phyloP scores from a whole-genome alignment of 306 rosid species.

The Quercus ilex region DNA sequence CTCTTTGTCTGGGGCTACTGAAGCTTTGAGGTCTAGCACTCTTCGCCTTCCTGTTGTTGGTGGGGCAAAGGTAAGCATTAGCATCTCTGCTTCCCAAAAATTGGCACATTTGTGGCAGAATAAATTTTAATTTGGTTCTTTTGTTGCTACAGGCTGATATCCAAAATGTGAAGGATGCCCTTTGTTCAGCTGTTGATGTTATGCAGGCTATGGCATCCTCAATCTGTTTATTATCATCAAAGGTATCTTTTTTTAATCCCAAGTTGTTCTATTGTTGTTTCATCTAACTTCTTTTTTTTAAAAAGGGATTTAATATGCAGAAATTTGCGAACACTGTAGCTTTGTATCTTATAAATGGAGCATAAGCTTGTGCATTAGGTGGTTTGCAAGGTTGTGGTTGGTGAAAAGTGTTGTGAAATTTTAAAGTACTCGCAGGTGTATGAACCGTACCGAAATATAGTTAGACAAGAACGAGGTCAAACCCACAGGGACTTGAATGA shows the following conservation, averaged over 20 bases:
- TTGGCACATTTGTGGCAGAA: not conserved
- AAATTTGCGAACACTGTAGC: not conserved
- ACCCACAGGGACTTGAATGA: too few species aligned
- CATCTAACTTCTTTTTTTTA: not conserved
- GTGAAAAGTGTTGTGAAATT: too few species aligned
- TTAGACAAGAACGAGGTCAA: too few species aligned
- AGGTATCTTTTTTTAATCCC: constrained; percentile 37
- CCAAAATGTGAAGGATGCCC: constrained; percentile 74
- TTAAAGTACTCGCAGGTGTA: too few species aligned
- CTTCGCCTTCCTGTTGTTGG: constrained; percentile 89
- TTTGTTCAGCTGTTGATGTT: constrained; percentile 87
- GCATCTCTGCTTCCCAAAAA: not conserved
- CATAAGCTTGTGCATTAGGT: not conserved
- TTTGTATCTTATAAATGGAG: not conserved
- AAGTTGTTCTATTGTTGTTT: not conserved
- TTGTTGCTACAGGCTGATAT: constrained; percentile 58
- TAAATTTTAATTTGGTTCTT: not conserved
- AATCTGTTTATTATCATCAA: constrained; percentile 54
- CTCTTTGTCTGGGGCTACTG: constrained; percentile 77
- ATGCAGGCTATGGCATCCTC: constrained; percentile 94
- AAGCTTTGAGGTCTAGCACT: constrained; percentile 86
- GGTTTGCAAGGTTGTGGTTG: too few species aligned
- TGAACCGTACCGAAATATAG: too few species aligned
- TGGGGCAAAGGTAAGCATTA: constrained; percentile 67
- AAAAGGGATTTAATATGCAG: not conserved